These are phyloP conservation scores for Capronia epimyces DNA, from an alignment of 2,329 filamentous ascomycete species.

Conservation along the genomic window DNA sequence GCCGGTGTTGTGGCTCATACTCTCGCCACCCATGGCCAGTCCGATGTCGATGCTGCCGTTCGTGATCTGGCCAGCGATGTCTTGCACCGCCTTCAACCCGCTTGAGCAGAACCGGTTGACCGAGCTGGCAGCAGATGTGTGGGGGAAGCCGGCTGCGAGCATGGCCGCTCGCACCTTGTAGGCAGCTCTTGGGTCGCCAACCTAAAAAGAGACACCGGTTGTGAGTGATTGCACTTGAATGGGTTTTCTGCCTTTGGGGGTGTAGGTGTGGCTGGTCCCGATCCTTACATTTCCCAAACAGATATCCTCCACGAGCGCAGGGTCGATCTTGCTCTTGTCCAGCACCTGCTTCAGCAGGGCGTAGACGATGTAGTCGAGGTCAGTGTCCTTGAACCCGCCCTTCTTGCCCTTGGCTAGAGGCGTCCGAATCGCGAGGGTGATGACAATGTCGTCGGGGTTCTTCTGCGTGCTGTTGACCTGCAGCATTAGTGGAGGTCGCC, in stretches of 20 bases:
- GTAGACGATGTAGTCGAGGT: constrained; percentile 79
- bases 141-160: constrained; percentile 88
- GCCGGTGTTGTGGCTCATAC: constrained; percentile 62
- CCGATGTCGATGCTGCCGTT: constrained; percentile 78
- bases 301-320: constrained; percentile 78
- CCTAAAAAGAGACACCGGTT: constrained; percentile 43
- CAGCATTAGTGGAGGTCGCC: background rate
- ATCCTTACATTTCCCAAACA: constrained; percentile 86
- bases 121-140: constrained; percentile 73
- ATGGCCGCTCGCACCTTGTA: constrained; percentile 87
- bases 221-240: constrained; percentile 3
- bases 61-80: constrained; percentile 83
- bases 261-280: constrained; percentile 29
- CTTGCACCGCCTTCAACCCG: constrained; percentile 88
- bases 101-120: constrained; percentile 98
- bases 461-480: constrained; percentile 64
- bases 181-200: constrained; percentile 76
- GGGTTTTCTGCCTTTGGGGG: background rate
- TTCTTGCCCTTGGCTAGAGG: constrained; percentile 83
- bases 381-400: constrained; percentile 92
- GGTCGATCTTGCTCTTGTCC: constrained; percentile 69
- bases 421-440: constrained; percentile 85
- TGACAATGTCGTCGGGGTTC: constrained; percentile 93
- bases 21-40: constrained; percentile 80
- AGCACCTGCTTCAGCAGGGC: constrained; percentile 72